Evolutionary conservation across 139 green algal species (phyloP).

Genomic region (Auxenochlorella protothecoides): DNA sequence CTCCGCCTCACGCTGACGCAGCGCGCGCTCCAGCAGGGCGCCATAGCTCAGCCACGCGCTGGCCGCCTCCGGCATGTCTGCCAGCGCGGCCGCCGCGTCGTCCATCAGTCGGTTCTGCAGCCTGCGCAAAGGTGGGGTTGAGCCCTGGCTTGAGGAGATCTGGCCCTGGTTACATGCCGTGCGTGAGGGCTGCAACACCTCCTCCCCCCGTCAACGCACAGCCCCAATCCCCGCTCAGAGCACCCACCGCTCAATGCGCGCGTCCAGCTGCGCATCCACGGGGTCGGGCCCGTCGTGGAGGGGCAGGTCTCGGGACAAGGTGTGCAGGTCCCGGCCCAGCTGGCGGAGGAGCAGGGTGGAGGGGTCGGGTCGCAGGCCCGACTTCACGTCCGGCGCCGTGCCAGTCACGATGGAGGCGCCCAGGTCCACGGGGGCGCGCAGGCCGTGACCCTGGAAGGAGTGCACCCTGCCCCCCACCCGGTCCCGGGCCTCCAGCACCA

Average conservation of each 20-base stretch:
- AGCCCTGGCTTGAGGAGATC: no score
- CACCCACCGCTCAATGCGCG: slow-evolving; percentile 1
- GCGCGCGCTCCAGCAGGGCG: slow-evolving; percentile 10
- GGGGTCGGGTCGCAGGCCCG: slow-evolving; percentile 46
- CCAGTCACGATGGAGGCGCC: slow-evolving; percentile 82
- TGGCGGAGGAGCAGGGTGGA: slow-evolving; percentile 45
- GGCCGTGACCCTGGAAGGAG: slow-evolving; percentile 28
- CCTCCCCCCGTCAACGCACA: no score
- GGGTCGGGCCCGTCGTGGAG: slow-evolving; percentile 37
- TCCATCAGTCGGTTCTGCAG: slow-evolving; percentile 60
- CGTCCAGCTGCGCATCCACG: slow-evolving; percentile 3
- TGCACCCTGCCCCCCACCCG: slow-evolving; percentile 72
- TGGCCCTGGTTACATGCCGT: no score
- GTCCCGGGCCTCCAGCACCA: slow-evolving; percentile 74
- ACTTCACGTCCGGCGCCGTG: slow-evolving; percentile 16
- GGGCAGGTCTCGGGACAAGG: slow-evolving; percentile 38
- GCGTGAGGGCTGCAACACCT: no score
- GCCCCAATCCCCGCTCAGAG: no score
- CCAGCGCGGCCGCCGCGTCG: slow-evolving; percentile 26
- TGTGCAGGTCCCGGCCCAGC: slow-evolving; percentile 46
- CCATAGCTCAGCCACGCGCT: slow-evolving; percentile 16
- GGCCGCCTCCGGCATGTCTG: slow-evolving; percentile 25
- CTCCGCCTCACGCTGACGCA: slow-evolving; percentile 8
- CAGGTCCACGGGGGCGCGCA: slow-evolving; percentile 67
- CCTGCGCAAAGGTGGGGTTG: slow-evolving; percentile 4